Evolutionary conservation across 2,329 filamentous ascomycete species (phyloP).

Genomic region (Pseudopithomyces chartarum): DNA sequence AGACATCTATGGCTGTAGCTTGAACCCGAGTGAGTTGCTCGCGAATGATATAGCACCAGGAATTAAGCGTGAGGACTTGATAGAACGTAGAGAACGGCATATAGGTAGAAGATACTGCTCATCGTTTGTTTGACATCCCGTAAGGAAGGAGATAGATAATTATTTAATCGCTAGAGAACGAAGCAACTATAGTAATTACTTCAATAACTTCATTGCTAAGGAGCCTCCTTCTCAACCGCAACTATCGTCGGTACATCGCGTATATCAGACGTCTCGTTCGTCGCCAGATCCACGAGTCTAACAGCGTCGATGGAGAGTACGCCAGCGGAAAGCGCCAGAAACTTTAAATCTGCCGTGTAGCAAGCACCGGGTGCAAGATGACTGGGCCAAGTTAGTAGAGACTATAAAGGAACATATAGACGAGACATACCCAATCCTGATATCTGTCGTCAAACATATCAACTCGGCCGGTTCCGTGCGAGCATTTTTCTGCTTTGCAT

Average conservation of each 20-base stretch:
- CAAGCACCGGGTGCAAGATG: constrained; percentile 74
- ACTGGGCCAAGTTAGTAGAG: constrained; percentile 41
- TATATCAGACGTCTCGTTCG: constrained; percentile 78
- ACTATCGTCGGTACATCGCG: constrained; percentile 74
- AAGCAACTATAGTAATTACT: no score
- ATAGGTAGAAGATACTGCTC: no score
- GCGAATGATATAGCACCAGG: no score
- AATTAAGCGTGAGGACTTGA: no score
- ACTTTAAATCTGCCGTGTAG: constrained; percentile 73
- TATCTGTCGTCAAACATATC: constrained; percentile 76
- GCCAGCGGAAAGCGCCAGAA: constrained; percentile 69
- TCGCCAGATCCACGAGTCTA: constrained; percentile 72
- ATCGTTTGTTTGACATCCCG: no score
- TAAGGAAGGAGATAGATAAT: no score
- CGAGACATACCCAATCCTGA: constrained; percentile 66
- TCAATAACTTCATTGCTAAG: background rate
- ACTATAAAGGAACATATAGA: background rate
- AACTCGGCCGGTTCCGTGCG: constrained; percentile 68
- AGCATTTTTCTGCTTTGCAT: constrained; percentile 71
- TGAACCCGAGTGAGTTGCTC: no score
- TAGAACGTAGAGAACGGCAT: no score
- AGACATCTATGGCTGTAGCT: no score
- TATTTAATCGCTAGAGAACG: no score
- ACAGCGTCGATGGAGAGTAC: constrained; percentile 74
- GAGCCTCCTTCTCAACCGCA: constrained; percentile 23